Conservation (phyloP, 768 basidiomycete species). For the Russula ochroleuca region DNA sequence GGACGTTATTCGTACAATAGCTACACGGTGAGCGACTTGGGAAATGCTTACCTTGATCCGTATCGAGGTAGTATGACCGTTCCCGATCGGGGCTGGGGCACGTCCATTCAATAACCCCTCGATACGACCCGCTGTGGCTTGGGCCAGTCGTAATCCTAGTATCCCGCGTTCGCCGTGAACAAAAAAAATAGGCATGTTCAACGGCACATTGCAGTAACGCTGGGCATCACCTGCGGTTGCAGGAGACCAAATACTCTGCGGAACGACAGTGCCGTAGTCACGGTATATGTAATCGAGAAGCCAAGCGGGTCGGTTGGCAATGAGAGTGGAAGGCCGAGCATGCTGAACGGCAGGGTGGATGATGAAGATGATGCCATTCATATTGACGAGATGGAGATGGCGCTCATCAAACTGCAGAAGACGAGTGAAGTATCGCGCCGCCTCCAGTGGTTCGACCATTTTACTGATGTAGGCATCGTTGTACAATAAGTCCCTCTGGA, state of each 20-base stretch:
- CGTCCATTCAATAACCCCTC: background rate
- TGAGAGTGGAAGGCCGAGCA: background rate
- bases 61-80: background rate
- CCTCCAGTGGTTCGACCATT: background rate
- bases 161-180: background rate
- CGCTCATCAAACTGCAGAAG: background rate
- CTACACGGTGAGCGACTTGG: background rate
- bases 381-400: background rate
- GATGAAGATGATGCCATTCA: background rate
- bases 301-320: background rate
- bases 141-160: constrained; percentile 2
- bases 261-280: constrained; percentile 6
- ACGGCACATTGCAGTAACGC: background rate
- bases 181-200: constrained; percentile 24
- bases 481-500: constrained; percentile 4
- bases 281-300: constrained; percentile 9
- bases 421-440: background rate
- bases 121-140: constrained; percentile 1
- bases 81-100: constrained; percentile 1
- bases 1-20: background rate
- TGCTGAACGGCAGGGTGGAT: background rate
- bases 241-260: constrained; percentile 15
- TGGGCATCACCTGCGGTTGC: constrained; percentile 1
- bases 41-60: constrained; percentile 9
- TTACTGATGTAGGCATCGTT: constrained; percentile 1